These are phyloP conservation scores for Fabrea salina DNA, from an alignment of 169 alveolate genomes.

Conservation along the genomic window DNA sequence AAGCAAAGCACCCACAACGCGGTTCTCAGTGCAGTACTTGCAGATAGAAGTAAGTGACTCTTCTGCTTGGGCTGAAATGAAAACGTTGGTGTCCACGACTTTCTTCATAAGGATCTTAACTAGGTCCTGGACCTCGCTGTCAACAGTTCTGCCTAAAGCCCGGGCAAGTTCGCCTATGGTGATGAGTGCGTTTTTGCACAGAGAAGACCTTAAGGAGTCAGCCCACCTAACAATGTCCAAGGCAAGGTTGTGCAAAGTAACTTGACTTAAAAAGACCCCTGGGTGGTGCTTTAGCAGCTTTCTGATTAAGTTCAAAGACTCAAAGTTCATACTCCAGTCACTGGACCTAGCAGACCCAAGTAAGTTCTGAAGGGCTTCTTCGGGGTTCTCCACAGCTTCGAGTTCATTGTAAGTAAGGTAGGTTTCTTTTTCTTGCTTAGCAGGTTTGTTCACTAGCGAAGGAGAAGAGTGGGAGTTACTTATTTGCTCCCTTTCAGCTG, in stretches of 20 bases:
- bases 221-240: slow-evolving; percentile 3
- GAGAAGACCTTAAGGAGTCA: slow-evolving; percentile 27
- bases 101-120: slow-evolving; percentile 8
- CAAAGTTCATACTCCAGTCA: slow-evolving; percentile 13
- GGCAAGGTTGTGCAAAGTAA: background rate
- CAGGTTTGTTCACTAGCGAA: no score
- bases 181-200: slow-evolving; percentile 29
- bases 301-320: background rate
- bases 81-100: slow-evolving; percentile 22
- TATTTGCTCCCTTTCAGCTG: no score
- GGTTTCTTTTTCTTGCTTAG: no score
- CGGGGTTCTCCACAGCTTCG: background rate
- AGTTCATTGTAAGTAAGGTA: slow-evolving; percentile 7
- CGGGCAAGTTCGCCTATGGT: slow-evolving; percentile 12
- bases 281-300: slow-evolving; percentile 25
- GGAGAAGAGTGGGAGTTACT: no score
- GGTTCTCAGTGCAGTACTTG: background rate
- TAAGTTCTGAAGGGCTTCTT: slow-evolving; percentile 7
- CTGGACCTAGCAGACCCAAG: background rate
- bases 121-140: slow-evolving; percentile 9
- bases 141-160: background rate
- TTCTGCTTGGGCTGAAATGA: slow-evolving; percentile 25
- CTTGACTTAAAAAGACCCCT: slow-evolving; percentile 19
- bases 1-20: background rate
- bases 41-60: background rate